Conservation (phyloP, 2,329 filamentous ascomycete genomes). For the Penicillium oxalicum region DNA sequence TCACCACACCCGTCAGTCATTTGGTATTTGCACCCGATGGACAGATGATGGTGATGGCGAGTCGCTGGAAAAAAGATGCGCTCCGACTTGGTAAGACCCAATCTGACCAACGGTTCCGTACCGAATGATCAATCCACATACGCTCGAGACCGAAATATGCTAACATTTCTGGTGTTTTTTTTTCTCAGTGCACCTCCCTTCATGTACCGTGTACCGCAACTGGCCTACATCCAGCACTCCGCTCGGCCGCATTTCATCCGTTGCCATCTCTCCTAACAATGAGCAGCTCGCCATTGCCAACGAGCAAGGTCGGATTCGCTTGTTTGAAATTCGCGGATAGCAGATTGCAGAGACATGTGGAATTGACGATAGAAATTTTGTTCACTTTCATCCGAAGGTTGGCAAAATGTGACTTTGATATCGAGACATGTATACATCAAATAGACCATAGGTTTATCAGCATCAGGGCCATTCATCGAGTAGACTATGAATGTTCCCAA, state of each 20-base stretch:
- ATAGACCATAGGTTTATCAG: too few relatives aligned
- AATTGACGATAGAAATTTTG: too few relatives aligned
- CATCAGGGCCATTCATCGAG: too few relatives aligned
- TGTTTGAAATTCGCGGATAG: constrained; percentile 81
- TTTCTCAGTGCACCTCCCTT: constrained; percentile 69
- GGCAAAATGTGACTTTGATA: too few relatives aligned
- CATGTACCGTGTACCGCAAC: constrained; percentile 89
- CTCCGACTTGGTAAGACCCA: constrained; percentile 55
- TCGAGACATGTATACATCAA: too few relatives aligned
- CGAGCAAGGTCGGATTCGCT: constrained; percentile 75
- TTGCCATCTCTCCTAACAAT: constrained; percentile 62
- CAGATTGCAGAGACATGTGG: neutral
- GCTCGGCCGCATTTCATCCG: constrained; percentile 71
- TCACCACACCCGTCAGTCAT: constrained; percentile 77
- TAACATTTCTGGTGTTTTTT: constrained; percentile 7
- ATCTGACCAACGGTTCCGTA: too few relatives aligned
- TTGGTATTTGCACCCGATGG: constrained; percentile 81
- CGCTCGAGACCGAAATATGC: neutral
- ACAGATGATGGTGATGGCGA: constrained; percentile 81
- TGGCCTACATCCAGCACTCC: constrained; percentile 93
- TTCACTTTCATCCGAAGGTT: too few relatives aligned
- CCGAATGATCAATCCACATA: too few relatives aligned
- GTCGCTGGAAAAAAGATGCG: constrained; percentile 81
- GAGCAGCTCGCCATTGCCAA: constrained; percentile 79
- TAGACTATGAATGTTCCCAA: too few relatives aligned